A percentile compares a stretch with the other conserved stretches of the same genome.
These are phyloP conservation scores for Fusarium metavorans DNA, from an alignment of 2,329 filamentous ascomycete species.

Conservation along the genomic window DNA sequence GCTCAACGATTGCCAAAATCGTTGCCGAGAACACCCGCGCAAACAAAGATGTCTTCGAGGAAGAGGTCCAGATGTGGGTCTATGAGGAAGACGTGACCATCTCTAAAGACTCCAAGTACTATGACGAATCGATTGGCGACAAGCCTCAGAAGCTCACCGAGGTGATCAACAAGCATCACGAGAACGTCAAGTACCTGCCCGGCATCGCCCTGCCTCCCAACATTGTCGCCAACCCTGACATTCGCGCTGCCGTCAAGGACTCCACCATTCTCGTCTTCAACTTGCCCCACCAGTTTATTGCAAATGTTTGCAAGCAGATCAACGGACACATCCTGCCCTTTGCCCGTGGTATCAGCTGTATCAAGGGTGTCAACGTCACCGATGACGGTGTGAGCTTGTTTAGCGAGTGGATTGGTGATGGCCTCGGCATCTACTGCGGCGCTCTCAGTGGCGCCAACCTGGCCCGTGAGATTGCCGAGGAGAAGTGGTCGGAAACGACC, in stretches of 20 bases:
- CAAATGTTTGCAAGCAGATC: conserved; percentile 84
- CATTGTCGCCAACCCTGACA: conserved; percentile 84
- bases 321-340: conserved; percentile 91
- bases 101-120: conserved; percentile 77
- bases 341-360: conserved; percentile 94
- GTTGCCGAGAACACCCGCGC: conserved; percentile 90
- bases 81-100: conserved; percentile 91
- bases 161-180: conserved; percentile 91
- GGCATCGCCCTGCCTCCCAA: conserved; percentile 85
- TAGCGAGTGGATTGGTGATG: conserved; percentile 92
- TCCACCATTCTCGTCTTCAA: conserved; percentile 96
- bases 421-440: conserved; percentile 95
- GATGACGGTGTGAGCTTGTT: conserved; percentile 89
- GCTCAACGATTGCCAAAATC: conserved; percentile 97
- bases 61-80: conserved; percentile 98
- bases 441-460: conserved; percentile 97
- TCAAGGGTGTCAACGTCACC: conserved; percentile 96
- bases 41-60: conserved; percentile 84
- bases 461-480: conserved; percentile 90
- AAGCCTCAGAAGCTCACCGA: conserved; percentile 87
- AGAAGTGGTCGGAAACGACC: conserved; percentile 98
- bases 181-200: conserved; percentile 99
- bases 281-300: conserved; percentile 95
- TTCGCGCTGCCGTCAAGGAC: conserved; percentile 82
- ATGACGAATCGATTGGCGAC: conserved; percentile 71